Evolutionary conservation across 2,329 filamentous ascomycete species (phyloP).

Genomic region (Diaporthe sp.): DNA sequence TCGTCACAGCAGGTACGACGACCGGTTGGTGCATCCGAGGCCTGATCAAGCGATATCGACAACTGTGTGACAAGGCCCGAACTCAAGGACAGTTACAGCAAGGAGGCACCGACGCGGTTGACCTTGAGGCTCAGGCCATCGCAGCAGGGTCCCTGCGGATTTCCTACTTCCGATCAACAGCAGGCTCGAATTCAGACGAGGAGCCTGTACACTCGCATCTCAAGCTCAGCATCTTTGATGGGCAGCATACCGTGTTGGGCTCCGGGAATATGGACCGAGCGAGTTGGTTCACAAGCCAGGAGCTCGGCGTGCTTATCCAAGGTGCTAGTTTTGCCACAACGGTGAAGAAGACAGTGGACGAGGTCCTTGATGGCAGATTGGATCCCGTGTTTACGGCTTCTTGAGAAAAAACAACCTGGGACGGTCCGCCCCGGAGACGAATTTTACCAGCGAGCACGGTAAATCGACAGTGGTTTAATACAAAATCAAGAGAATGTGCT

Average conservation of each 20-base stretch:
- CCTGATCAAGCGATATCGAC: conserved; percentile 68
- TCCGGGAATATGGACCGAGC: conserved; percentile 89
- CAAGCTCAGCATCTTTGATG: conserved; percentile 83
- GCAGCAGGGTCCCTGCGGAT: conserved; percentile 67
- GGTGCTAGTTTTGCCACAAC: conserved; percentile 50
- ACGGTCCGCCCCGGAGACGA: too few relatives aligned
- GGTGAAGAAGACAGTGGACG: conserved; percentile 50
- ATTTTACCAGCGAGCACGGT: neutral
- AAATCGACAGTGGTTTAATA: too few relatives aligned
- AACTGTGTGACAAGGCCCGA: neutral
- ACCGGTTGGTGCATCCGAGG: conserved; percentile 75
- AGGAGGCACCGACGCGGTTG: conserved; percentile 45
- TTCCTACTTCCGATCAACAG: conserved; percentile 67
- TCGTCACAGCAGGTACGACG: conserved; percentile 83
- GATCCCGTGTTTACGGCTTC: conserved; percentile 47
- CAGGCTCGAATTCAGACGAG: conserved; percentile 50
- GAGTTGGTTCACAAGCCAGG: conserved; percentile 90
- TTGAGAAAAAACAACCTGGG: neutral
- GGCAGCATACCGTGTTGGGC: conserved; percentile 76
- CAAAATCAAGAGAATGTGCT: neutral
- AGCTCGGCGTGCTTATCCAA: conserved; percentile 77
- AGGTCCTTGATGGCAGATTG: conserved; percentile 53
- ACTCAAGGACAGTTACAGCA: conserved; percentile 46
- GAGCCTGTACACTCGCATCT: conserved; percentile 83
- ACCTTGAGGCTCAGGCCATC: conserved; percentile 59